Base-by-base conservation (phyloP, 2,329 filamentous ascomycete genomes). In the Exutisphaerella laricina region DNA sequence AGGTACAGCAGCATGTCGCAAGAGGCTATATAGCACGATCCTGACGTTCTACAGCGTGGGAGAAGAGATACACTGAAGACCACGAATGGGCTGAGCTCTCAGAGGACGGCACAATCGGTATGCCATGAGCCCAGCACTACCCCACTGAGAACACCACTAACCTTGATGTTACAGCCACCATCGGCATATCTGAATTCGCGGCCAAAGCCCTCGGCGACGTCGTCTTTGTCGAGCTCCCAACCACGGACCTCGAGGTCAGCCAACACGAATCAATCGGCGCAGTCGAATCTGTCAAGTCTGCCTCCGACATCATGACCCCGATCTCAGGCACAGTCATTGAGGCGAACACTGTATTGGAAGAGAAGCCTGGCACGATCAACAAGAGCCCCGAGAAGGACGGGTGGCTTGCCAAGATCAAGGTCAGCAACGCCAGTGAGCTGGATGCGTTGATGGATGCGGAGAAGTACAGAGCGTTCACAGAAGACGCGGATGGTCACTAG, bases 41-140 rank as follows among this genome's bases (percentile, higher is more conserved):
- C 23, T 29, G 10, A 21, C 14, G n/a, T 17, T 28, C 10, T 7
- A 34, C 22, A 85, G 82, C 70, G 59, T 71, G 74, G 42, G 71
- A 78, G 57, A 90, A 92, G 71, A 86, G 83, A 66, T 98, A 94
- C 75, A 96, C 92, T 54, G 84, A 89, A 66, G 90, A 96, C 64
- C 92, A 98, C 75, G 92, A 98, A 74, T 98, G 92, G 92, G 82
- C 98, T 65, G 88, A 96, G 69, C 72, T 95, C 48, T 83, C 82
- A 43, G 80, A 79, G 39, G 85, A 94, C 69, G 81, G 84, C 65
- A 90, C 85, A 68, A 84, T 82, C 37, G 89, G 86, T 73, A 79
- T 26, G 54, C 39, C 35, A 7, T 6, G n/a, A 33, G 16, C 3
- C 3, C n/a, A 18, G 30, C 14, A 33, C 33, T 32, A 17, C 20